A percentile compares a stretch with the other conserved stretches of the same genome.
Evolutionary conservation across 306 rosid genomes (phyloP).

Genomic region (Comarum palustre): DNA sequence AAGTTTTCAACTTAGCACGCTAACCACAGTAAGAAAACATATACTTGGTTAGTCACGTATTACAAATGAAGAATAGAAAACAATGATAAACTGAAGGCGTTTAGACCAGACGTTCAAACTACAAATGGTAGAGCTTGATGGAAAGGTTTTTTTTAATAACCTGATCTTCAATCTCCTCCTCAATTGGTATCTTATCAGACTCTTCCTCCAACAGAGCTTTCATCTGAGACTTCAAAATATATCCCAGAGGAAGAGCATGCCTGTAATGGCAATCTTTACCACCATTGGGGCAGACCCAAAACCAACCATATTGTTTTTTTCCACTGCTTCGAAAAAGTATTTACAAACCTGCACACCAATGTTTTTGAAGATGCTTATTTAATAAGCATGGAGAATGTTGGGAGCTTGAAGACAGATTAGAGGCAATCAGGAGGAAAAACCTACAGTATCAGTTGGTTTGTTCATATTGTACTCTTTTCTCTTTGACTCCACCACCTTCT

Average conservation of each 20-base stretch:
- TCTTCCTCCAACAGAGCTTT: conserved; percentile 89
- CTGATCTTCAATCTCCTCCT: conserved; percentile 93
- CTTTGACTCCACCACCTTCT: conserved; percentile 88
- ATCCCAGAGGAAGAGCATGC: conserved; percentile 96
- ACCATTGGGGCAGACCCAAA: conserved; percentile 90
- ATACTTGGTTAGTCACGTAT: background rate
- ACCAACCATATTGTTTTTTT: conserved; percentile 95
- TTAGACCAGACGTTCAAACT: background rate
- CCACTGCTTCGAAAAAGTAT: conserved; percentile 68
- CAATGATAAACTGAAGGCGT: background rate
- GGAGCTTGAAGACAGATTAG: background rate
- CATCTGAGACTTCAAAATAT: conserved; percentile 90
- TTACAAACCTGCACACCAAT: conserved; percentile 35
- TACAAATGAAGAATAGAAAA: background rate
- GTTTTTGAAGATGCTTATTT: background rate
- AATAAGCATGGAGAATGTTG: background rate
- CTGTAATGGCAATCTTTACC: conserved; percentile 88
- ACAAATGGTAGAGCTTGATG: background rate
- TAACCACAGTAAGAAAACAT: conserved; percentile 20
- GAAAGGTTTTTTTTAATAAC: conserved; percentile 28
- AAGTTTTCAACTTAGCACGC: conserved; percentile 65
- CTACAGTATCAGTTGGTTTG: conserved; percentile 87
- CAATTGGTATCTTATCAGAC: conserved; percentile 57
- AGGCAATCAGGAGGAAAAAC: conserved; percentile 23
- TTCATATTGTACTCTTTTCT: conserved; percentile 67